Percentiles rank a stretch among this genome's conserved stretches.
Conservation (phyloP, 2,329 filamentous ascomycete genomes). For the Cordyceps farinosa region DNA sequence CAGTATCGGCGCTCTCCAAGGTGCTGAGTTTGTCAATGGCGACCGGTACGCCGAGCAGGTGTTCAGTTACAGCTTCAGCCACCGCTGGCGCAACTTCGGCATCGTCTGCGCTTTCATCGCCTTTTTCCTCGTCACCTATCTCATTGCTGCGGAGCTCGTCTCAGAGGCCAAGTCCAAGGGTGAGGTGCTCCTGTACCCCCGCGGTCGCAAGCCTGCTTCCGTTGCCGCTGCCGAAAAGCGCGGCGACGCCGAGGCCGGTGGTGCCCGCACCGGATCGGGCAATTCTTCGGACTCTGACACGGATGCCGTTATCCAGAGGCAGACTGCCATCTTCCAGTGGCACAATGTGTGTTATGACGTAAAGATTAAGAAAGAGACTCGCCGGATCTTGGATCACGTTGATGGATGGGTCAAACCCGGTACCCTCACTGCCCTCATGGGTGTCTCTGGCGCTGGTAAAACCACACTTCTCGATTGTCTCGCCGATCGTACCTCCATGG, state of each 20-base stretch:
- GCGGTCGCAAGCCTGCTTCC: conserved; percentile 32
- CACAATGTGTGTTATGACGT: conserved; percentile 72
- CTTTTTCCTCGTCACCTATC: conserved; percentile 46
- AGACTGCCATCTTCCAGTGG: conserved; percentile 67
- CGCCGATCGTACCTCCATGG: conserved; percentile 82
- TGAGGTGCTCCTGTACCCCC: conserved; percentile 57
- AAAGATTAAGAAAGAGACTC: conserved; percentile 70
- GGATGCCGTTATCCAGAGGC: conserved; percentile 36
- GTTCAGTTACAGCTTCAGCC: conserved; percentile 41
- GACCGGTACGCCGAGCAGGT: conserved; percentile 42
- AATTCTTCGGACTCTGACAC: not conserved
- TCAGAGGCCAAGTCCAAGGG: conserved; percentile 54
- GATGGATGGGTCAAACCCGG: conserved; percentile 77
- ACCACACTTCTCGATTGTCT: conserved; percentile 85
- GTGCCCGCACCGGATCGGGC: not conserved
- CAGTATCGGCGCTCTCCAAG: conserved; percentile 44
- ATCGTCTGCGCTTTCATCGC: conserved; percentile 53
- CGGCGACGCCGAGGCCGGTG: not conserved
- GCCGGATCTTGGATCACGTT: conserved; percentile 77
- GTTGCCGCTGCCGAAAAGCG: not conserved
- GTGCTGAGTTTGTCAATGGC: conserved; percentile 42
- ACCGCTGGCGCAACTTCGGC: conserved; percentile 63
- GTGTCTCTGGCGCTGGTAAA: conserved; percentile 89
- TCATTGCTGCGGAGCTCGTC: conserved; percentile 47
- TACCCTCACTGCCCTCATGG: conserved; percentile 85